phyloP scores from a whole-genome alignment of 176 grass and related monocot genomes.

The Stipa capillata region DNA sequence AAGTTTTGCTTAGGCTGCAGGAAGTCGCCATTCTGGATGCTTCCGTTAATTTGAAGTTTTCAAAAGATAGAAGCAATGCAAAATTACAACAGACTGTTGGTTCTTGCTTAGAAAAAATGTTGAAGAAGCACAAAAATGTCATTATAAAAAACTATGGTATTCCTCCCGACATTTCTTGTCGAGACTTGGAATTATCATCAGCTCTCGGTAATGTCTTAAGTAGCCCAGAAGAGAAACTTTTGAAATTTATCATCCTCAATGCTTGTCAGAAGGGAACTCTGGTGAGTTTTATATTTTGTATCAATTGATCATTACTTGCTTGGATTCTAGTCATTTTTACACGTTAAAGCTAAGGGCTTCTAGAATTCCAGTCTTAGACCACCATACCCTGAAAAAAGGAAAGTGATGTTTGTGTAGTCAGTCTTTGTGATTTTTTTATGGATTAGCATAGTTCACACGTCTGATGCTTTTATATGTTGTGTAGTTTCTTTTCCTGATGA shows the following conservation, averaged over 20 bases:
- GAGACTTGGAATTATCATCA: constrained; percentile 50
- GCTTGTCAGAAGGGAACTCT: constrained; percentile 51
- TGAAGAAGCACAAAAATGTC: constrained; percentile 63
- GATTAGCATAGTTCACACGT: neutral
- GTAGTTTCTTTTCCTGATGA: neutral
- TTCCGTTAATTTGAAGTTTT: constrained; percentile 25
- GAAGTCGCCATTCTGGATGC: constrained; percentile 30
- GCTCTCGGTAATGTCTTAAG: constrained; percentile 38
- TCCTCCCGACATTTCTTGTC: constrained; percentile 52
- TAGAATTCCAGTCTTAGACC: neutral
- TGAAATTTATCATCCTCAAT: constrained; percentile 67
- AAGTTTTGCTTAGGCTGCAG: constrained; percentile 52
- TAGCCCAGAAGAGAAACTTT: constrained; percentile 57
- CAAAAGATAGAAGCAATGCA: constrained; percentile 1
- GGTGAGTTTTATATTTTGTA: constrained; percentile 45
- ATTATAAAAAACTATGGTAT: constrained; percentile 52
- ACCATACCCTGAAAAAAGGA: neutral
- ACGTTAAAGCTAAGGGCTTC: too few relatives aligned
- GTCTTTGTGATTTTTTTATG: neutral
- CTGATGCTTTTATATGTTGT: neutral
- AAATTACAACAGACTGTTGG: constrained; percentile 33
- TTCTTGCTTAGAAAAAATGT: constrained; percentile 49
- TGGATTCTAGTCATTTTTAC: neutral
- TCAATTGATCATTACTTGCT: constrained; percentile 9
- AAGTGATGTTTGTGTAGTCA: neutral